Base-by-base conservation (phyloP, 1,284 basidiomycete species). In the Moesziomyces globuligerus region DNA sequence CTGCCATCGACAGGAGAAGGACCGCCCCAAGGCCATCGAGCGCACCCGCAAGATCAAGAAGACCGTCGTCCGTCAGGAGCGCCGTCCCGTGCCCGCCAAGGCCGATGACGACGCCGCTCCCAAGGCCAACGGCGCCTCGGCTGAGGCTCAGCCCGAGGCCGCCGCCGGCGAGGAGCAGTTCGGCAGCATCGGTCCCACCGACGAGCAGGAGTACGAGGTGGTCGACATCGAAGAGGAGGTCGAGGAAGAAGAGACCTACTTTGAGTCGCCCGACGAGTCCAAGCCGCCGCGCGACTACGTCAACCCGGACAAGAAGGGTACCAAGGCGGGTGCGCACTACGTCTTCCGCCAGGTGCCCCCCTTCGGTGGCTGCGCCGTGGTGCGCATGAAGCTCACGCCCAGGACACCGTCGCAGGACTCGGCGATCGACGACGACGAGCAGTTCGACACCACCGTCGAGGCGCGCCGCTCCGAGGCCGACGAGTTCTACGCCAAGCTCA, bases 301-400 rank as follows among this genome's bases (percentile, higher is more conserved):
- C 78, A 98, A 94, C 83, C 93, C 94, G 3, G 87, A 91, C 29
- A 89, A 90, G 83, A 87, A 86, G 47, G 95, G 95, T 28, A 98
- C 95, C 51, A 98, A 98, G 83, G 88, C 90, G 23, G 94, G 89
- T 1, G 94, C 93, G 10, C 93, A 98, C 82, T 98, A 97, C 82
- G 83, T 86, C 42, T 98, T 98, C 85, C 84, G 85, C 42, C 86
- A 92, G 75, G 93, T 98, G 1, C 95, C 95, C 3, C 90, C 89
- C 8, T 87, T 89, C 48, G 95, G 94, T 26, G 95, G 95, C 10
- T 97, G 94, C 81, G 93, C 92, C 6, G 95, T 98, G 52, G 94
- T 97, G 11, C 90, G 95, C 40, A 85, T 98, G 70, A 97, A 96
- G 86, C 86, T 98, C 65, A 97, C 94, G 0, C 90, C 92, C 15